A percentile compares a stretch with the other conserved stretches of the same genome.
Evolutionary conservation across 139 green algal species (phyloP).

Genomic region (Micractinium sp.): DNA sequence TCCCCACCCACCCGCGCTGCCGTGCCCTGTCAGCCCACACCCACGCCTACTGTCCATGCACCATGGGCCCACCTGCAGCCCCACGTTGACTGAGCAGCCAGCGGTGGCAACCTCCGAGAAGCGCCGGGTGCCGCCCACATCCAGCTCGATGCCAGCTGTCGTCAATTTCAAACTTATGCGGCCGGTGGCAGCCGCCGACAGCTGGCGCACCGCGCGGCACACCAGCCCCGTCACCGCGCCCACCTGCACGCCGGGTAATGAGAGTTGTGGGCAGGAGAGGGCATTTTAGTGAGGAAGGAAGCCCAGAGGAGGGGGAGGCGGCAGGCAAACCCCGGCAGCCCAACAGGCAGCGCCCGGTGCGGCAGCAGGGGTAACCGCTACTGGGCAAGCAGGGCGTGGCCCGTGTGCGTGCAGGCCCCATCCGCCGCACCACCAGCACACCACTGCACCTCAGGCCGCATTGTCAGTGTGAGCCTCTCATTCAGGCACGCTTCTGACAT

Average conservation of each 20-base stretch:
- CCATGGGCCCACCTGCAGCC: constrained; percentile 22
- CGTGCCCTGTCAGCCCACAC: background rate
- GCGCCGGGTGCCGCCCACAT: constrained; percentile 44
- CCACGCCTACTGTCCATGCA: background rate
- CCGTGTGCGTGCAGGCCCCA: no score
- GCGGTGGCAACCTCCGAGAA: constrained; percentile 35
- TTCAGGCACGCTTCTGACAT: no score
- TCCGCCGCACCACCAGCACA: background rate
- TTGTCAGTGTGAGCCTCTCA: no score
- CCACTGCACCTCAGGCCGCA: background rate
- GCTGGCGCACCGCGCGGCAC: constrained; percentile 12
- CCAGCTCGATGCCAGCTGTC: constrained; percentile 45
- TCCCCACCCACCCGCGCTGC: background rate
- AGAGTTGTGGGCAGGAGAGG: no score
- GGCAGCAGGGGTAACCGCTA: no score
- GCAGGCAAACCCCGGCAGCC: background rate
- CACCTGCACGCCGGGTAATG: constrained; percentile 23
- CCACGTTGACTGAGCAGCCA: constrained; percentile 37
- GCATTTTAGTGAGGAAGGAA: no score
- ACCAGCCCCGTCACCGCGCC: constrained; percentile 39
- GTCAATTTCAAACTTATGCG: constrained; percentile 29
- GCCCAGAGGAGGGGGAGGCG: background rate
- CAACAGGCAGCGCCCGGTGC: background rate
- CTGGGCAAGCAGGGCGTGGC: no score
- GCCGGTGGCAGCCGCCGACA: constrained; percentile 1